Evolutionary conservation across 1,284 basidiomycete genomes (phyloP), one percentile per base, ranked within the genome.

Genomic region (Boletus nobilissimus): DNA sequence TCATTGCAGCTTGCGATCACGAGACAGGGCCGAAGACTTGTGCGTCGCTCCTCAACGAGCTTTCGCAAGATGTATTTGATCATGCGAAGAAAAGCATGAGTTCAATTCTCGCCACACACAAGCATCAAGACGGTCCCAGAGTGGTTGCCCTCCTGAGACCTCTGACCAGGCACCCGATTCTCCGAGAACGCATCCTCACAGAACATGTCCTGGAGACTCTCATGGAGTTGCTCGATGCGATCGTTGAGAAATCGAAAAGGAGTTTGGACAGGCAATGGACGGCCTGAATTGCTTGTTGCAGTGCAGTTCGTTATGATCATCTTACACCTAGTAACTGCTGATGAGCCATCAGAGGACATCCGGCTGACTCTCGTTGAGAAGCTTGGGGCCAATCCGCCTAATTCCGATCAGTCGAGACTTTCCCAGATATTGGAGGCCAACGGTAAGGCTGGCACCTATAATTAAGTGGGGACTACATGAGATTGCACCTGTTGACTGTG

Each of bases 181-280:
- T 83, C 36, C 75, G 77, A 29, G 11, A 75, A 38, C 70, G 18
- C 16, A 76, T 85, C 46, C 78, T 83, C 38, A 82, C 76, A 9
- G 7, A 32, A 2, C 76, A 83, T 0, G 70, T 82, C 13, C 46
- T 85, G 65, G 36, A 80, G 5, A 74, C 19, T 19, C 69, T 85
- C 22, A 48, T 82, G 29, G 13, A 32, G 1, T 63, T 81, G 11
- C 46, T 84, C 2, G 82, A 85, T 64, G 48, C 16, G n/a, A 57
- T 57, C 54, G 24, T 57, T 18, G n/a, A 57, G n/a, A 16, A 57
- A 57, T n/a, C 54, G n/a, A 32, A 16, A 38, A 57, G 32, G 10
- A 78, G 74, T 70, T 84, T 84, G 79, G 70, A 26, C 78, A 78
- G 29, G 81, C 73, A 19, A 84, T 85, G 83, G 76, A 84, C 5